phyloP scores from a whole-genome alignment of 176 grass and related monocot species.

The Stipa capillata region DNA sequence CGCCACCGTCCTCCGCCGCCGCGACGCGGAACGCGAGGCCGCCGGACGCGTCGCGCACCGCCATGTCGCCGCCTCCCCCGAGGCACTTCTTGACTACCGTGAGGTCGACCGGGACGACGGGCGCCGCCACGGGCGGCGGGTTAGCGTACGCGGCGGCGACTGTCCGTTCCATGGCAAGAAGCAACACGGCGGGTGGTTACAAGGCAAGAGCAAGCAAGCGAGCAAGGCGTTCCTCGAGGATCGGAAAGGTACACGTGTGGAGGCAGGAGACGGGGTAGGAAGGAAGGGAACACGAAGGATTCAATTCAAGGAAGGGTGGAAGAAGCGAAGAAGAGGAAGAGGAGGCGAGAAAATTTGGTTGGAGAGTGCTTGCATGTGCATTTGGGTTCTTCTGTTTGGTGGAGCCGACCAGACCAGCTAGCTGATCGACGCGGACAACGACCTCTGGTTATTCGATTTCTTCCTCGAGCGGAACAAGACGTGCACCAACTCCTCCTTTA shows the following conservation, averaged over 20 bases:
- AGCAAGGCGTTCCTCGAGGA: not conserved
- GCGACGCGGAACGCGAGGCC: slow-evolving; percentile 28
- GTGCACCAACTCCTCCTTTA: too few species aligned
- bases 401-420: not conserved
- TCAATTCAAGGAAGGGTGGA: not conserved
- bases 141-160: not conserved
- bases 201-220: not conserved
- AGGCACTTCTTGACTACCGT: slow-evolving; percentile 41
- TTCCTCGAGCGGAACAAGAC: not conserved
- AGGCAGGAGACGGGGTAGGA: not conserved
- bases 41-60: slow-evolving; percentile 33
- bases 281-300: not conserved
- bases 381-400: not conserved
- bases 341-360: not conserved
- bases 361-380: not conserved
- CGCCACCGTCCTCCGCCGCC: not conserved
- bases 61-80: slow-evolving; percentile 18
- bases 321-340: not conserved
- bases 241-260: not conserved
- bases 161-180: not conserved
- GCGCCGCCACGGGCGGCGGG: not conserved
- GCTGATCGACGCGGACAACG: not conserved
- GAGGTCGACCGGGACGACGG: slow-evolving; percentile 49
- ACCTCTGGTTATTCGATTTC: not conserved
- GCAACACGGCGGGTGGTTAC: too few species aligned